These are phyloP conservation scores for Meripilus lineatus DNA, from an alignment of 1,284 basidiomycete species.

Conservation along the genomic window DNA sequence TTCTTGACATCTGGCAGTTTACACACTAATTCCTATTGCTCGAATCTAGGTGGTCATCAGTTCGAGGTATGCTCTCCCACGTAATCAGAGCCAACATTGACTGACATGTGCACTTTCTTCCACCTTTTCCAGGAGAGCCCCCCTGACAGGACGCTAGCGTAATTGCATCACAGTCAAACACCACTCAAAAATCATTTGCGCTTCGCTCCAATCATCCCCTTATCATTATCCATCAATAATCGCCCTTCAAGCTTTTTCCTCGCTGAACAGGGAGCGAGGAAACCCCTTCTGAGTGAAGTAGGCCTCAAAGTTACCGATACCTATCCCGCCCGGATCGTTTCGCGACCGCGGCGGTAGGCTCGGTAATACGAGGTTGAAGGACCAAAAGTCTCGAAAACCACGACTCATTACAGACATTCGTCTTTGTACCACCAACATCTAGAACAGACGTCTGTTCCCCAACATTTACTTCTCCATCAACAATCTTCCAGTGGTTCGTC, in stretches of 20 bases:
- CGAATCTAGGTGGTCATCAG: slow-evolving; percentile 65
- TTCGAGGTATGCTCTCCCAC: slow-evolving; percentile 52
- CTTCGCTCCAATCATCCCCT: slow-evolving; percentile 17
- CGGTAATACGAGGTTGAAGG: slow-evolving; percentile 44
- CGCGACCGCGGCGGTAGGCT: slow-evolving; percentile 70
- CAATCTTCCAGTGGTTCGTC: not conserved
- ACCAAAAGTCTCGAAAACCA: slow-evolving; percentile 1
- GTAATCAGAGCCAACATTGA: slow-evolving; percentile 6
- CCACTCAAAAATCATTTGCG: slow-evolving; percentile 13
- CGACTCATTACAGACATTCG: not conserved
- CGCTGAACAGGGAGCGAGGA: slow-evolving; percentile 67
- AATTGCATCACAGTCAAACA: slow-evolving; percentile 10
- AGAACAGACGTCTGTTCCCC: not conserved
- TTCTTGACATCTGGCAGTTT: slow-evolving; percentile 9
- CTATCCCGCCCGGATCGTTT: slow-evolving; percentile 59
- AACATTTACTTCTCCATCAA: not conserved
- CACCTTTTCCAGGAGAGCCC: slow-evolving; percentile 58
- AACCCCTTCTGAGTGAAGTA: slow-evolving; percentile 51
- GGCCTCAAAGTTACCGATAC: slow-evolving; percentile 46
- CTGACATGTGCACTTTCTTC: slow-evolving; percentile 8
- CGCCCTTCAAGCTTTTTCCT: slow-evolving; percentile 52
- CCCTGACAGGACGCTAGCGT: slow-evolving; percentile 52
- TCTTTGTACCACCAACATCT: slow-evolving; percentile 3
- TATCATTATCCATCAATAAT: slow-evolving; percentile 15
- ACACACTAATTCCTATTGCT: too few species aligned